phyloP scores from a whole-genome alignment of 2,329 filamentous ascomycete genomes.

The Phyllosticta citribraziliensis region DNA sequence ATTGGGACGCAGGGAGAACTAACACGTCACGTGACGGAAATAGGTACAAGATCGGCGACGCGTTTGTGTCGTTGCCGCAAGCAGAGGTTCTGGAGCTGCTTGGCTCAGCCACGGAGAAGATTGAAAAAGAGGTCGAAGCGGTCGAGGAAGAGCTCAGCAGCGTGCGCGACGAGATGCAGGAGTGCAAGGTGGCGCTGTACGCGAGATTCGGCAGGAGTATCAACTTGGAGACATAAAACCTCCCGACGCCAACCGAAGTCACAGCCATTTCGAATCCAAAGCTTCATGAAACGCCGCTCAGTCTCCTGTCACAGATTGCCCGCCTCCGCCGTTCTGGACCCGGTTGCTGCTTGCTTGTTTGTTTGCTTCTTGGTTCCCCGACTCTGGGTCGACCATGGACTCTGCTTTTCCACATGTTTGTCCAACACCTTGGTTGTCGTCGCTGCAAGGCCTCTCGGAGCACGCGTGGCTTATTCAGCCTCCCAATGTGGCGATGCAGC shows the following conservation, averaged over 20 bases:
- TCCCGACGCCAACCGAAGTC: not conserved
- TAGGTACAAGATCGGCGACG: conserved; percentile 94
- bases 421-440: not conserved
- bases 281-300: not conserved
- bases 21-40: conserved; percentile 1
- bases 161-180: conserved; percentile 76
- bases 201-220: conserved; percentile 93
- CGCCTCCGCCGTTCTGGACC: not conserved
- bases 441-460: not conserved
- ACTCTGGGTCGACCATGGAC: not conserved
- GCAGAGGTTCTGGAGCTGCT: conserved; percentile 82
- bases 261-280: not conserved
- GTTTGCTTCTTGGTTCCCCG: not conserved
- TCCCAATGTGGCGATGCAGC: not conserved
- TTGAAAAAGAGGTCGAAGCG: conserved; percentile 65
- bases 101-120: conserved; percentile 55
- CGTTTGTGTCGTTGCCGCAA: conserved; percentile 80
- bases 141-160: conserved; percentile 68
- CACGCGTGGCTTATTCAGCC: not conserved
- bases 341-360: not conserved
- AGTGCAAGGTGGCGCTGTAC: conserved; percentile 86
- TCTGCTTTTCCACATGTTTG: not conserved
- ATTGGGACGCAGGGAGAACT: not conserved
- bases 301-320: not conserved
- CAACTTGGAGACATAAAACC: conserved; percentile 73